Evolutionary conservation across 2,329 filamentous ascomycete genomes (phyloP).

Genomic region (Pseudocercospora fijiensis): DNA sequence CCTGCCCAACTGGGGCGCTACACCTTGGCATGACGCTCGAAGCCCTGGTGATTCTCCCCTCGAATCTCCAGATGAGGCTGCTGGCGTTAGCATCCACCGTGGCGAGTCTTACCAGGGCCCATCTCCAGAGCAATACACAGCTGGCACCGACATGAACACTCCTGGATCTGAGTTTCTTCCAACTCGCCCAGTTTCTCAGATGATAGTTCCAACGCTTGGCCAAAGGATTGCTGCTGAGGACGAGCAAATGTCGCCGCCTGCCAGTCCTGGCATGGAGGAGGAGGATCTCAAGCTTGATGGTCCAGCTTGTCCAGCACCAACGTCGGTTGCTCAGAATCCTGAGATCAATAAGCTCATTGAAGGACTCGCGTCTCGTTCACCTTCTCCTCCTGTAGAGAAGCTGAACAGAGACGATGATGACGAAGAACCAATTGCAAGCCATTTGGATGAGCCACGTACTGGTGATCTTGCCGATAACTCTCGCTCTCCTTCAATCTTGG

Average conservation of each 20-base stretch:
- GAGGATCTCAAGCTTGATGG: neutral
- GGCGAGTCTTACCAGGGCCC: slow-evolving; percentile 2
- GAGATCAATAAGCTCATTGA: neutral
- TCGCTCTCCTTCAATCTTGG: neutral
- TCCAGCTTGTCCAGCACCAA: neutral
- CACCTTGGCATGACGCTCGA: slow-evolving; percentile 1
- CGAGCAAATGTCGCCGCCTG: neutral
- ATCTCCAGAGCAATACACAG: neutral
- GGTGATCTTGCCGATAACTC: slow-evolving; percentile 2
- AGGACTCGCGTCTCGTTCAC: neutral
- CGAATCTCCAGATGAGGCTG: neutral
- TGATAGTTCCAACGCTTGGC: slow-evolving; percentile 14
- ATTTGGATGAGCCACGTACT: neutral
- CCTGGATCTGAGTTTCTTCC: slow-evolving; percentile 19
- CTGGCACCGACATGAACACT: slow-evolving; percentile 8
- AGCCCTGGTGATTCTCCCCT: slow-evolving; percentile 9
- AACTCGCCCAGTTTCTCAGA: slow-evolving; percentile 19
- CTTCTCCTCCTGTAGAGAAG: neutral
- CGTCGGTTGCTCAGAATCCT: neutral
- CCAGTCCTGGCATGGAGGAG: neutral
- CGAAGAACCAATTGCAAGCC: neutral
- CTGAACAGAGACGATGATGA: neutral
- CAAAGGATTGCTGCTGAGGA: slow-evolving; percentile 4
- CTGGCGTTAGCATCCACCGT: neutral
- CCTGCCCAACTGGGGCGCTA: neutral